A percentile compares a stretch with the other conserved stretches of the same genome.
Conservation (phyloP, 805 yeast species). For the Nakazawaea wyomingensis region DNA sequence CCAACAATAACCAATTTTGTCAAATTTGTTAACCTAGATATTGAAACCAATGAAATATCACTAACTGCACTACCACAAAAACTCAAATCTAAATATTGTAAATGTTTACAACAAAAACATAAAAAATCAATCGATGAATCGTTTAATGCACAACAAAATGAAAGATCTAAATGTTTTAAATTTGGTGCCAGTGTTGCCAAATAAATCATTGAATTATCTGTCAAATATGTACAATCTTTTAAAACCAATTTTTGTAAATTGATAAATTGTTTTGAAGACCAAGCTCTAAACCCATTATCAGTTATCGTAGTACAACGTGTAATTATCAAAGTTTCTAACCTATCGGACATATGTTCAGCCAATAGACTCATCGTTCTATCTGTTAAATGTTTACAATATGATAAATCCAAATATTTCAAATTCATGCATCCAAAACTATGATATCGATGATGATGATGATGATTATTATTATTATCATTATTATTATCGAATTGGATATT, state of each 20-base stretch:
- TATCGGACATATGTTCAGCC: constrained; percentile 50
- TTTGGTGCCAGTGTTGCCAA: constrained; percentile 58
- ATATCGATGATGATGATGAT: constrained; percentile 11
- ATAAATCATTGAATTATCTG: constrained; percentile 58
- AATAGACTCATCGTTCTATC: constrained; percentile 63
- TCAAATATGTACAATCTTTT: constrained; percentile 69
- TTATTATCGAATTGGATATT: neutral
- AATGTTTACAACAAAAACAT: constrained; percentile 57
- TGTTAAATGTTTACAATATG: constrained; percentile 75
- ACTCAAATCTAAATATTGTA: constrained; percentile 51
- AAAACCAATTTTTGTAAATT: constrained; percentile 46
- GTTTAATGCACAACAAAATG: constrained; percentile 71
- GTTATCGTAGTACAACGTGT: constrained; percentile 77
- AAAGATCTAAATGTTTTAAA: constrained; percentile 52
- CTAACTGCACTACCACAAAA: constrained; percentile 81
- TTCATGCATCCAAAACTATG: constrained; percentile 50
- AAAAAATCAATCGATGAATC: constrained; percentile 65
- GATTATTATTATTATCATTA: constrained; percentile 10
- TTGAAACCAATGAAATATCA: constrained; percentile 58
- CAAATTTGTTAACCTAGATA: constrained; percentile 50
- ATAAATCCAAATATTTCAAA: constrained; percentile 47
- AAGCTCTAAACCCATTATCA: constrained; percentile 63
- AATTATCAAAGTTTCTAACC: constrained; percentile 52
- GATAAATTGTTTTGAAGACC: constrained; percentile 56
- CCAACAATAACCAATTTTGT: constrained; percentile 53